These are phyloP conservation scores for Aciculosporium take DNA, from an alignment of 2,329 filamentous ascomycete genomes.

Conservation along the genomic window DNA sequence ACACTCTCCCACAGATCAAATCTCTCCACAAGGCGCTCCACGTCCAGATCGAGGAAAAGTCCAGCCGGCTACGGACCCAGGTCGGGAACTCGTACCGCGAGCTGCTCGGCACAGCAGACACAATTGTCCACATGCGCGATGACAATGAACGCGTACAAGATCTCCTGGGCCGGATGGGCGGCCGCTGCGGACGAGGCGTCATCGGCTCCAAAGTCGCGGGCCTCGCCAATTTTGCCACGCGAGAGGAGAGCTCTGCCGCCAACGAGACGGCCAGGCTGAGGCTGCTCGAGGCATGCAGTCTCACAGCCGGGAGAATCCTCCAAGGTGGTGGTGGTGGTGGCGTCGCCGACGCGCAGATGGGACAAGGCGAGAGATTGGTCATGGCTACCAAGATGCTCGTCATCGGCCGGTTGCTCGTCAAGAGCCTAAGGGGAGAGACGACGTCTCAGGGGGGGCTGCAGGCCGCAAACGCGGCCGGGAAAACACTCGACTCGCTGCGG, in stretches of 20 bases:
- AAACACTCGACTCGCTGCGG: conserved; percentile 47
- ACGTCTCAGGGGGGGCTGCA: conserved; percentile 19
- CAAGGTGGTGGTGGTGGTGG: conserved; percentile 20
- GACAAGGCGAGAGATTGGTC: conserved; percentile 36
- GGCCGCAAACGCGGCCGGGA: conserved; percentile 45
- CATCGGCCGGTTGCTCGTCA: conserved; percentile 59
- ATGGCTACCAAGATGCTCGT: conserved; percentile 59
- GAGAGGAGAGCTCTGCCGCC: conserved; percentile 14
- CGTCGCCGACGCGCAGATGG: conserved; percentile 15
- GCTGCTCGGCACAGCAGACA: conserved; percentile 79
- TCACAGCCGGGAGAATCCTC: conserved; percentile 35
- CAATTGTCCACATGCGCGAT: conserved; percentile 77
- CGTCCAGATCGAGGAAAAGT: conserved; percentile 46
- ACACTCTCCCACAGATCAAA: conserved; percentile 50
- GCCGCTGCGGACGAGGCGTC: conserved; percentile 58
- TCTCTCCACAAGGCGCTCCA: conserved; percentile 47
- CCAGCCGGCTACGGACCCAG: conserved; percentile 45
- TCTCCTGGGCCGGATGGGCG: conserved; percentile 57
- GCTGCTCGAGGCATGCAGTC: conserved; percentile 36
- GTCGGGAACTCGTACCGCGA: conserved; percentile 67
- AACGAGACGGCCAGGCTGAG: conserved; percentile 29
- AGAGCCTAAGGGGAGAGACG: conserved; percentile 46
- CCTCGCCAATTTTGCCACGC: conserved; percentile 31
- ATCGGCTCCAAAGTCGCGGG: conserved; percentile 52
- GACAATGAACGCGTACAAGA: conserved; percentile 64